Base-by-base conservation (phyloP, 1,284 basidiomycete species). In the Ganoderma sinense region DNA sequence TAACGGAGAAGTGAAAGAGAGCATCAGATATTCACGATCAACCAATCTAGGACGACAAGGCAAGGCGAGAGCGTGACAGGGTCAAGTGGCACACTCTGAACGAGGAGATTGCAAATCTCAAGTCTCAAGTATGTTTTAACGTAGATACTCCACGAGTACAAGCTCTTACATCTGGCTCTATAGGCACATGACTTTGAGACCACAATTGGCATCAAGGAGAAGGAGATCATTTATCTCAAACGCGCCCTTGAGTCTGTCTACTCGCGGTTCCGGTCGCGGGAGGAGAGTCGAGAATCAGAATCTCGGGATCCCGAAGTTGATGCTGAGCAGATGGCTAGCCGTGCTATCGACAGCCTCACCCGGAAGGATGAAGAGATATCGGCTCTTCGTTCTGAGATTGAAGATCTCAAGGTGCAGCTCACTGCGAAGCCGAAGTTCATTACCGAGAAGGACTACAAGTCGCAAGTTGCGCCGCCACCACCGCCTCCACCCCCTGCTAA, bases 181-280 rank as follows among this genome's bases (percentile, higher is more conserved):
- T 73, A 95, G 91, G 84, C 85, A 55, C 81, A 80, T 1, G 89
- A 92, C 60, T 78, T 89, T 53, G 90, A 92, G 64, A 78, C 78
- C 5, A 75, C 79, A 2, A 62, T 90, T 2, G 80, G 81, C 14
- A 81, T 86, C 66, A 92, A 90, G 76, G 88, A 92, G 71, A 94
- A 94, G 76, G 93, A 95, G 71, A 86, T 93, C 64, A 77, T 88
- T 1, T 94, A 92, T 75, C 85, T 96, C 61, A 95, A 96, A 76
- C 90, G 92, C 18, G 93, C 94, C 16, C 83, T 97, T 53, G 94
- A 96, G 79, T 92, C 93, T 8, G 92, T 97, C 8, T 94, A 94
- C 78, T 91, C 91, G 23, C 87, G 93, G 20, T 92, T 96, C 78
- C 85, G 86, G 11, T 83, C 87, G 3, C 80, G 85, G 67, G 85